Conservation (phyloP, 1,284 basidiomycete genomes). For the Ustilago trichophora region DNA sequence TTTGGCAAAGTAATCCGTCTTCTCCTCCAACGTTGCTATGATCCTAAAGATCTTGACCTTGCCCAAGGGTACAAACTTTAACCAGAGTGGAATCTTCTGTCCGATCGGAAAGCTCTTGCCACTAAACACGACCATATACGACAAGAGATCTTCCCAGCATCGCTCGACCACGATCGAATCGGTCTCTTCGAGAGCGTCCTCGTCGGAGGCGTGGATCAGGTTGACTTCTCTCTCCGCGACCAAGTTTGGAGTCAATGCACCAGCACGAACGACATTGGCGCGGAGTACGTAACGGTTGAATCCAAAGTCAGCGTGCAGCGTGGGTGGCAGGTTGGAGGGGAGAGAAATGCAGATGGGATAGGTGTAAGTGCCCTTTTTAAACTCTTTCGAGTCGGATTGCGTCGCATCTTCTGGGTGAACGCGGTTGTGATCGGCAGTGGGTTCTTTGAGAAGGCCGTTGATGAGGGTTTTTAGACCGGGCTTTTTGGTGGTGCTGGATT, state of each 20-base stretch:
- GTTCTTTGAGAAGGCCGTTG: slow-evolving; percentile 45
- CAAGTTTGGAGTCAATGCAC: slow-evolving; percentile 81
- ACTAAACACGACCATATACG: slow-evolving; percentile 80
- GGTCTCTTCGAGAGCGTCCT: slow-evolving; percentile 73
- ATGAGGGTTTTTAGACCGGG: slow-evolving; percentile 44
- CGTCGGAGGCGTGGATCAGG: slow-evolving; percentile 77
- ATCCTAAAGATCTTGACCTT: slow-evolving; percentile 86
- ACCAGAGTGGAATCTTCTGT: slow-evolving; percentile 79
- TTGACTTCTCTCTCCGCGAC: slow-evolving; percentile 77
- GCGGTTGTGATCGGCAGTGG: slow-evolving; percentile 18
- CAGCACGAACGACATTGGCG: slow-evolving; percentile 83
- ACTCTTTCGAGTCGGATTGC: slow-evolving; percentile 81
- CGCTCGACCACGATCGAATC: slow-evolving; percentile 86
- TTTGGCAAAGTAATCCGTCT: slow-evolving; percentile 71
- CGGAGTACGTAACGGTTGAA: slow-evolving; percentile 82
- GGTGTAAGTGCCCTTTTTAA: slow-evolving; percentile 88
- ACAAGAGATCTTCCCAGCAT: slow-evolving; percentile 90
- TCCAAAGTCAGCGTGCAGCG: slow-evolving; percentile 80
- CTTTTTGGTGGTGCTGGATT: slow-evolving; percentile 23
- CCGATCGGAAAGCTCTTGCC: slow-evolving; percentile 76
- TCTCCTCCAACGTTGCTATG: slow-evolving; percentile 78
- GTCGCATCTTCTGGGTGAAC: slow-evolving; percentile 5
- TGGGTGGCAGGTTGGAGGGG: slow-evolving; percentile 81
- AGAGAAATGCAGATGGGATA: slow-evolving; percentile 92
- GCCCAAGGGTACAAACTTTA: slow-evolving; percentile 81